Conservation (phyloP, 441 rosid genomes). For the Populus trichocarpa region DNA sequence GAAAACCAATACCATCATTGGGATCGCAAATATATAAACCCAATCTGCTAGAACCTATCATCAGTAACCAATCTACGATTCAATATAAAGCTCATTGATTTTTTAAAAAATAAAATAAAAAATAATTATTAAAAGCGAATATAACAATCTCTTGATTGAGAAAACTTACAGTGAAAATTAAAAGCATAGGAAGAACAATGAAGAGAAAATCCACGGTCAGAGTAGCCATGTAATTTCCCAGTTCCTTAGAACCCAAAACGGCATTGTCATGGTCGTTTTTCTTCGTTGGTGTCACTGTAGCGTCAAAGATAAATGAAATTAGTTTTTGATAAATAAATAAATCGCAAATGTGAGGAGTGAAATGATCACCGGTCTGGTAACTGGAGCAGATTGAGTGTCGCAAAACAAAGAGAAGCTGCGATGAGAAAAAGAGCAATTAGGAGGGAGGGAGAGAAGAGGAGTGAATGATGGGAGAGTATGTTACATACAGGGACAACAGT, state of each 20-base stretch:
- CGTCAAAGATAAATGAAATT: neutral
- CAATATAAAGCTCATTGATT: neutral
- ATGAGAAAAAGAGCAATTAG: neutral
- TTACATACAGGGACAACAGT: conserved; percentile 53
- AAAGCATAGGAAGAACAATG: conserved; percentile 55
- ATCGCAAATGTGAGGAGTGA: neutral
- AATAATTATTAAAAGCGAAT: neutral
- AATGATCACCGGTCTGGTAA: conserved; percentile 33
- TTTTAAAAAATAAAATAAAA: neutral
- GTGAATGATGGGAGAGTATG: neutral
- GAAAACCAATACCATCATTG: conserved; percentile 35
- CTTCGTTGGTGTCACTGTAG: conserved; percentile 29
- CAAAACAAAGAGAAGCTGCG: conserved; percentile 60
- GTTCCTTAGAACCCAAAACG: conserved; percentile 35
- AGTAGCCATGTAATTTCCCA: conserved; percentile 38
- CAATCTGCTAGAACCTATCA: conserved; percentile 73
- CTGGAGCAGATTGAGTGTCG: conserved; percentile 43
- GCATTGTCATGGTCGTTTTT: conserved; percentile 35
- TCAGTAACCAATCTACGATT: neutral
- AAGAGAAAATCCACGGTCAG: conserved; percentile 56
- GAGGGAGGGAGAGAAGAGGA: neutral
- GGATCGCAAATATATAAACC: conserved; percentile 39
- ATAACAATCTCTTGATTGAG: neutral
- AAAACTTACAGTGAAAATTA: conserved; percentile 70
- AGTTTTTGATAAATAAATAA: too few species aligned